These are phyloP conservation scores for Biscogniauxia mediterranea DNA, from an alignment of 2,329 filamentous ascomycete genomes.

Conservation along the genomic window DNA sequence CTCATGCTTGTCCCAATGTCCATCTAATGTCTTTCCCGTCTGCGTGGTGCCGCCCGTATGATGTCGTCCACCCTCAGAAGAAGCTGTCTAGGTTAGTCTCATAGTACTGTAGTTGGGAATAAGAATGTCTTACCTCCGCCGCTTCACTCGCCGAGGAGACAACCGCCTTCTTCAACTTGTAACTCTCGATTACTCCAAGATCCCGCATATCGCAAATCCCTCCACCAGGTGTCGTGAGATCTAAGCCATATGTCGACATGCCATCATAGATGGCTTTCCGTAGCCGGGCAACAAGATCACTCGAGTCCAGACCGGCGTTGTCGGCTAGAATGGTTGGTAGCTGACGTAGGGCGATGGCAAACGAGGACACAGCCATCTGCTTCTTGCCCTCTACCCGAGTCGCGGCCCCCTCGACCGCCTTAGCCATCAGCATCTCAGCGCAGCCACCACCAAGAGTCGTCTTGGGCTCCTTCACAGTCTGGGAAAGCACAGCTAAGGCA, in stretches of 20 bases:
- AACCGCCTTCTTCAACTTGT: constrained; percentile 98
- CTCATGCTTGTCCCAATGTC: constrained; percentile 2
- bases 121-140: constrained; percentile 69
- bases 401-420: constrained; percentile 90
- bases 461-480: constrained; percentile 91
- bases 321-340: constrained; percentile 95
- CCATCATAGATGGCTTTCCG: constrained; percentile 94
- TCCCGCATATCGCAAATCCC: constrained; percentile 96
- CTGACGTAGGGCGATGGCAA: constrained; percentile 85
- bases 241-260: constrained; percentile 86
- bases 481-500: constrained; percentile 90
- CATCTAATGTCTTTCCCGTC: constrained; percentile 69
- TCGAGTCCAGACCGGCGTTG: constrained; percentile 94
- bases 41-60: constrained; percentile 86
- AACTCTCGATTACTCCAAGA: constrained; percentile 91
- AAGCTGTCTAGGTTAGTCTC: constrained; percentile 53
- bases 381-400: constrained; percentile 97
- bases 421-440: constrained; percentile 98
- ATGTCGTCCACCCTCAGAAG: constrained; percentile 96
- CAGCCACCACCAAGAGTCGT: constrained; percentile 94
- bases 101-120: neutral
- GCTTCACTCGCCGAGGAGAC: constrained; percentile 95
- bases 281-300: constrained; percentile 86
- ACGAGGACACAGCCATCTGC: constrained; percentile 87
- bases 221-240: constrained; percentile 84